Base-by-base conservation (phyloP, 495 filamentous ascomycete species). In the Annulohypoxylon stygium region DNA sequence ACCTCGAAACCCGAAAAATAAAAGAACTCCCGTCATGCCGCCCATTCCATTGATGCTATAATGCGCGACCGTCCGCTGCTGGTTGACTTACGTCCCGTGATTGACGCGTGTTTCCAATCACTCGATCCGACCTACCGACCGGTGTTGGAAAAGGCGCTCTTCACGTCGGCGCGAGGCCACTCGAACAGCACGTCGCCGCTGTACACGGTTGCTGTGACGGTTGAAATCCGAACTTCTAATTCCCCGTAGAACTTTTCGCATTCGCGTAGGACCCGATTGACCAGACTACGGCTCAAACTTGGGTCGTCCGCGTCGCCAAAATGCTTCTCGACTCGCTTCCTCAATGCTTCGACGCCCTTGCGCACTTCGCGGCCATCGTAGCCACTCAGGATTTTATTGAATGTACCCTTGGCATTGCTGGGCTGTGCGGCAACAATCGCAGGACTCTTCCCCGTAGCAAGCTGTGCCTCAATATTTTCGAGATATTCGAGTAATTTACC, bases 311-410 rank as follows among this genome's bases (percentile, higher is more conserved):
- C 93, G 48, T 96, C 93, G 23, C 92, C 93, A 81, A 98, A 98
- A 80, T 98, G 95, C 80, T 98, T 98, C 81, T 98, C 94, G 3
- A 98, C 92, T 33, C 95, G 87, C 82, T 96, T 97, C 78, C 90
- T 89, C 33, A 98, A 84, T 68, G 92, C 87, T 67, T 97, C 94
- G 62, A 97, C 90, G 5, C 95, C 95, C 65, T 92, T 91, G 43
- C 90, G 86, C 45, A 98, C 85, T 79, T 97, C 95, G 80, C 93
- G 93, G 14, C 82, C 83, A 75, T 98, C 95, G 74, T 97, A 92
- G 14, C 86, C 83, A 7, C 90, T 86, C 20, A 98, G 84, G 5
- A 96, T 81, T 80, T 97, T 98, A 82, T 95, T 95, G 65, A 95
- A 94, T 14, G 90, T 88, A 2, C 86, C 83, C 72, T 92, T 93